Percentiles rank a stretch among this genome's conserved stretches.
Evolutionary conservation across 768 basidiomycete species (phyloP).

Genomic region (Trametes gibbosa): DNA sequence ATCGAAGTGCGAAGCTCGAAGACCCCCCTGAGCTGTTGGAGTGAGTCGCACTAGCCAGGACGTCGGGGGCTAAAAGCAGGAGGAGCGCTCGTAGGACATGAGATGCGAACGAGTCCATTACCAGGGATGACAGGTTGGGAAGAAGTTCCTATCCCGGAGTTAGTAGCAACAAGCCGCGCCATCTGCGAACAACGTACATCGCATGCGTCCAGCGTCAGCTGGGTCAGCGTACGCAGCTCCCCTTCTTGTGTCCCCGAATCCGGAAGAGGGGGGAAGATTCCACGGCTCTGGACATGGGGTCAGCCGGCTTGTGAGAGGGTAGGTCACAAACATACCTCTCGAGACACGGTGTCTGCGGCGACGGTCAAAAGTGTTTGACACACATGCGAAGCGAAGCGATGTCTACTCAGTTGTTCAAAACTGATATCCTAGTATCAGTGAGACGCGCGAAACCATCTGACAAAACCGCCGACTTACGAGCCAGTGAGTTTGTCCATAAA

Average conservation of each 20-base stretch:
- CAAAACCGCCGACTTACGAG: slow-evolving; percentile 58
- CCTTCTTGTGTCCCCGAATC: slow-evolving; percentile 46
- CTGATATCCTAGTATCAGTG: slow-evolving; percentile 33
- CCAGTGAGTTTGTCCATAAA: slow-evolving; percentile 85
- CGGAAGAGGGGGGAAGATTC: slow-evolving; percentile 49
- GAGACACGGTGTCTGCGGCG: slow-evolving; percentile 56
- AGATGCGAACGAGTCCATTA: slow-evolving; percentile 87
- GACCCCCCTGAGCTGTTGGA: slow-evolving; percentile 33
- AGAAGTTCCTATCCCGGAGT: slow-evolving; percentile 58
- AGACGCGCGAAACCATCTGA: slow-evolving; percentile 2
- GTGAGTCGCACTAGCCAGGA: slow-evolving; percentile 39
- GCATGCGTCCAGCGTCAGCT: slow-evolving; percentile 60
- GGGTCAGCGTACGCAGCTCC: slow-evolving; percentile 64
- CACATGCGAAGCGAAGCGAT: slow-evolving; percentile 95
- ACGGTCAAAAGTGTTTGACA: slow-evolving; percentile 85
- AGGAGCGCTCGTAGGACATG: slow-evolving; percentile 85
- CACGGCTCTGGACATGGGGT: slow-evolving; percentile 42
- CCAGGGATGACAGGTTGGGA: slow-evolving; percentile 56
- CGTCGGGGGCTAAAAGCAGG: slow-evolving; percentile 65
- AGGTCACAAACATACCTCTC: slow-evolving; percentile 53
- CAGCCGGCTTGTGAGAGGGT: neutral
- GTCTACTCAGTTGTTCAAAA: slow-evolving; percentile 61
- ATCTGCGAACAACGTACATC: slow-evolving; percentile 42
- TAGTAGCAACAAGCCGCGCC: neutral
- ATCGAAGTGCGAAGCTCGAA: slow-evolving; percentile 52